A percentile compares a stretch with the other conserved stretches of the same genome.
phyloP scores from a whole-genome alignment of 148 eudicot species.

The Rhododendron griersonianum region DNA sequence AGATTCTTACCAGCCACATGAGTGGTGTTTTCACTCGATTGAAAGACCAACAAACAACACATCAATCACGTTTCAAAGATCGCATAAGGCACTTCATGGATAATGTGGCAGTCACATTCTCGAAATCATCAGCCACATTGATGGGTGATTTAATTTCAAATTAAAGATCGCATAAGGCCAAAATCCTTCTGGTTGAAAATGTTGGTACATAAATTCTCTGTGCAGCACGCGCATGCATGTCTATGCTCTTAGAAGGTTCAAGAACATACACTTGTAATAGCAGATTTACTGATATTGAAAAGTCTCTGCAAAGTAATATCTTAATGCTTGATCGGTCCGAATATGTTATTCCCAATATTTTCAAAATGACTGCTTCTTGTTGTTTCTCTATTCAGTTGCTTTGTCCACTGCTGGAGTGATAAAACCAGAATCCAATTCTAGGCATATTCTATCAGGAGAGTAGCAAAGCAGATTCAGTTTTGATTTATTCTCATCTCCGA shows the following conservation, averaged over 20 bases:
- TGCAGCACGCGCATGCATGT: not conserved
- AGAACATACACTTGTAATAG: not conserved
- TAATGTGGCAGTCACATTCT: not conserved
- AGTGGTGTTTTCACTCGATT: not conserved
- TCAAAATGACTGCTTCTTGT: not conserved
- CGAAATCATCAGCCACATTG: not conserved
- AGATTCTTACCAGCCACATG: not conserved
- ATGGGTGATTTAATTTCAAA: not conserved
- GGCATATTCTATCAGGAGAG: not conserved
- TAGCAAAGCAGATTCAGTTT: not conserved
- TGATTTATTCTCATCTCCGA: not conserved
- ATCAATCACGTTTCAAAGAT: not conserved
- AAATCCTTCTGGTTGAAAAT: not conserved
- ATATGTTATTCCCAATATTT: not conserved
- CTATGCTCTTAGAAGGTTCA: not conserved
- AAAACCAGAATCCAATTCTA: not conserved
- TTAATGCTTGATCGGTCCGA: not conserved
- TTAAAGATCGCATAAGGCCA: not conserved
- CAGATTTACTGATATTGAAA: not conserved
- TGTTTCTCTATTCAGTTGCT: not conserved
- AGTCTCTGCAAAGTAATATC: not conserved
- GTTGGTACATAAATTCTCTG: not conserved
- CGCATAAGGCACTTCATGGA: not conserved
- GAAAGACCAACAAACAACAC: not conserved
- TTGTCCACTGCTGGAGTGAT: not conserved